Conservation (phyloP, 441 rosid genomes). For the Croton setiger region DNA sequence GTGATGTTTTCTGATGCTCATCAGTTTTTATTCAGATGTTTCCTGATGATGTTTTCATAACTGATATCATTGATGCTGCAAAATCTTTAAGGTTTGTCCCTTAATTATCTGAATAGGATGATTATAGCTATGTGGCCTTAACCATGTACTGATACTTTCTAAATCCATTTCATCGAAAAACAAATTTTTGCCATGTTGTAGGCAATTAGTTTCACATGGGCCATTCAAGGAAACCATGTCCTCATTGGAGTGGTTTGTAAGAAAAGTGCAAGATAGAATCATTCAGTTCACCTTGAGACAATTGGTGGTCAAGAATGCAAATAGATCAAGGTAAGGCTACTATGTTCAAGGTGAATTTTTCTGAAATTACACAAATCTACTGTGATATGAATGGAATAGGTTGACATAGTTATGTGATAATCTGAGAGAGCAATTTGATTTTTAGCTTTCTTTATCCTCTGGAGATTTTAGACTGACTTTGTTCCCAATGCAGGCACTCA, state of each 20-base stretch:
- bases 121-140: neutral
- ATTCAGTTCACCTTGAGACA: constrained; percentile 60
- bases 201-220: constrained; percentile 46
- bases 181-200: constrained; percentile 30
- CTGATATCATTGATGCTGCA: constrained; percentile 71
- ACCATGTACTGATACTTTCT: neutral
- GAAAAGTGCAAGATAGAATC: constrained; percentile 69
- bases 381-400: constrained; percentile 1
- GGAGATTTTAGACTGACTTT: constrained; percentile 17
- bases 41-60: constrained; percentile 74
- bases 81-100: constrained; percentile 67
- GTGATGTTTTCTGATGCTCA: constrained; percentile 8
- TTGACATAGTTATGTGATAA: neutral
- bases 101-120: neutral
- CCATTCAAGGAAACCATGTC: constrained; percentile 44
- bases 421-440: neutral
- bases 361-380: neutral
- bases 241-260: constrained; percentile 65
- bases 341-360: constrained; percentile 16
- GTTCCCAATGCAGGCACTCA: constrained; percentile 51
- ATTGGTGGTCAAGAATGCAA: constrained; percentile 45
- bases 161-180: neutral
- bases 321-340: constrained; percentile 52
- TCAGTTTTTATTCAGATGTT: constrained; percentile 53
- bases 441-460: neutral